Base-by-base conservation (phyloP, 192 early-diverging fungal species). In the Umbelopsis vinacea region DNA sequence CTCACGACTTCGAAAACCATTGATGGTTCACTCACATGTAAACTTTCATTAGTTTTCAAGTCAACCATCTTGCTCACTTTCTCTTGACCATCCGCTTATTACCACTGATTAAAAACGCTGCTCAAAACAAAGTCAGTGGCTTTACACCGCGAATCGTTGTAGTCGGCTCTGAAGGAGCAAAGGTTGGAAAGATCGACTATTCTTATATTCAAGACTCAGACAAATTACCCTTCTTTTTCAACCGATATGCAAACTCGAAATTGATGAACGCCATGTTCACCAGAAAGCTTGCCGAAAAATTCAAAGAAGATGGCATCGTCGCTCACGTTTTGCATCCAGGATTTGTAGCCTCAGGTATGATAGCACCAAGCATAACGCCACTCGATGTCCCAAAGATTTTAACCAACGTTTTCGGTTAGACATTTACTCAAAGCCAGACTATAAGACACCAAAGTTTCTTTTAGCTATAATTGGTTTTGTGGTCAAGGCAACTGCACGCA, bases 191-290 rank as follows among this genome's bases (percentile, higher is more conserved):
- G 19, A 72, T 89, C 54, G 68, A 84, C 15, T 84, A 77, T 19
- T 11, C 29, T 2, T 63, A 63, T 43, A 73, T 78, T 6, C 47
- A 85, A 17, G 48, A 82, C 19, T 40, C 79, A 55, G 60, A 74
- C 21, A 67, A 81, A 52, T 71, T 40, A 19, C 81, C 83, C 19
- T 67, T 71, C 2, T 48, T 76, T 6, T 67, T 69, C n/a, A 40
- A 57, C 11, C 38, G 71, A 52, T 89, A 90, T 71, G 82, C 78
- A 24, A 74, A 81, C 19, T 78, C 81, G 6, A 92, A 92, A 78
- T 74, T 89, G 71, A 79, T 85, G 57, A 88, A 86, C 46, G 74
- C 85, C 33, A 75, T 85, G 19, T 89, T 87, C 74, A 68, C 83
- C 0, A 78, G 72, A 19, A 76, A 82, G 23, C 76, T 92, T 10